These are phyloP conservation scores for Naganishia cerealis DNA, from an alignment of 1,284 basidiomycete genomes.

Conservation along the genomic window DNA sequence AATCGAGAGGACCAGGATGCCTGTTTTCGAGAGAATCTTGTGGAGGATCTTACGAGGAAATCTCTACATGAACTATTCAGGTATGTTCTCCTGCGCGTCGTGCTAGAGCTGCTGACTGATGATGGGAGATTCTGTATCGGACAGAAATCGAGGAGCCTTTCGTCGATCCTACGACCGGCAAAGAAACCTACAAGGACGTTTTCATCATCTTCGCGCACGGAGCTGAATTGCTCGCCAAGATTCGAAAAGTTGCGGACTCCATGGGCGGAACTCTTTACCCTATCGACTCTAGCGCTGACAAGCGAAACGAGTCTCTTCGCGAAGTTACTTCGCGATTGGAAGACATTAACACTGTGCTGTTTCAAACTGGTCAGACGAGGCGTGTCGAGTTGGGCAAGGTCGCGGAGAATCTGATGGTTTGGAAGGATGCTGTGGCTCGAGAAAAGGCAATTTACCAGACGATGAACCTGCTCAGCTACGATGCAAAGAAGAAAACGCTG, in stretches of 20 bases:
- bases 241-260: conserved; percentile 95
- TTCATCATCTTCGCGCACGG: conserved; percentile 99
- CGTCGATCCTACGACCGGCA: conserved; percentile 76
- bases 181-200: conserved; percentile 90
- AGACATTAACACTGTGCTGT: conserved; percentile 85
- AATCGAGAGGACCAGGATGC: conserved; percentile 86
- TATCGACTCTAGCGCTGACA: conserved; percentile 90
- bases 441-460: conserved; percentile 96
- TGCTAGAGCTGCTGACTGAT: background rate
- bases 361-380: conserved; percentile 83
- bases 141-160: conserved; percentile 88
- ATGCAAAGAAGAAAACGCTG: conserved; percentile 87
- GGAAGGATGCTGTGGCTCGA: conserved; percentile 91
- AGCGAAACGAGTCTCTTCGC: conserved; percentile 82
- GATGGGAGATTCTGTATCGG: conserved; percentile 8
- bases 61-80: conserved; percentile 96
- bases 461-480: conserved; percentile 90
- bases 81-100: conserved; percentile 33
- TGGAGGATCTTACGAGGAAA: conserved; percentile 98
- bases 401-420: conserved; percentile 80
- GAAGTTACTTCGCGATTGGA: conserved; percentile 88
- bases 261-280: conserved; percentile 97
- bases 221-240: conserved; percentile 87
- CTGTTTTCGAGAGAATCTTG: conserved; percentile 93
- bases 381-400: conserved; percentile 81